Base-by-base conservation (phyloP, 768 basidiomycete genomes). In the Cystobasidium onofrii region DNA sequence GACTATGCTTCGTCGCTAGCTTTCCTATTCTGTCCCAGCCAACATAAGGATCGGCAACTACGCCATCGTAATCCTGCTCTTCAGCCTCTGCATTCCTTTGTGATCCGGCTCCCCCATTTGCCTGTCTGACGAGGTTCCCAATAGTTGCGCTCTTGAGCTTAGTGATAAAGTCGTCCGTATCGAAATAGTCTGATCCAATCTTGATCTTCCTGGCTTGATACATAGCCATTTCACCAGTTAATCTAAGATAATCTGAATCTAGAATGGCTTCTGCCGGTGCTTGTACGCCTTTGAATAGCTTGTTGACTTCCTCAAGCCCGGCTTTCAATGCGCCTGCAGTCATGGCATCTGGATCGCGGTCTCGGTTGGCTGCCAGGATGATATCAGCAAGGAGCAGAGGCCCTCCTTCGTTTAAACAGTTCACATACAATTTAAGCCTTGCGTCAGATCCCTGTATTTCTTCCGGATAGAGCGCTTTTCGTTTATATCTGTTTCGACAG, bases 181-280 rank as follows among this genome's bases (percentile, higher is more conserved):
- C 95, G 79, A 98, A 99, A 17, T 89, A 87, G 69, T 90, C 90
- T 0, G 87, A 86, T 66, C 90, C 91, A 0, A 91, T 87, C 80
- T 91, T 92, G 87, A 95, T 88, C 34, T 88, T 88, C 34, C 91
- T 89, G n/a, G 93, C 93, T 80, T 94, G 89, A 77, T 88, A 88
- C 1, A 90, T 88, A 54, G 89, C 87, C 77, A 91, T 86, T 74
- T 87, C 88, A 1, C 91, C 88, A 13, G 89, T 87, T 79, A 87
- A 86, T 1, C 90, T 81, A 31, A 98, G 86, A 27, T 94, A 85
- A 50, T 86, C 84, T 0, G 95, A 92, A 81, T 98, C 96, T 13
- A 97, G 85, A 0, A 90, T 88, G 1, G 95, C 94, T 78, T 96
- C 92, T 64, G 89, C 88, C 0, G 92, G 89, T 23, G 87, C 88